These are phyloP conservation scores for Filosporella fistucella DNA, from an alignment of 495 filamentous ascomycete species.

Conservation along the genomic window DNA sequence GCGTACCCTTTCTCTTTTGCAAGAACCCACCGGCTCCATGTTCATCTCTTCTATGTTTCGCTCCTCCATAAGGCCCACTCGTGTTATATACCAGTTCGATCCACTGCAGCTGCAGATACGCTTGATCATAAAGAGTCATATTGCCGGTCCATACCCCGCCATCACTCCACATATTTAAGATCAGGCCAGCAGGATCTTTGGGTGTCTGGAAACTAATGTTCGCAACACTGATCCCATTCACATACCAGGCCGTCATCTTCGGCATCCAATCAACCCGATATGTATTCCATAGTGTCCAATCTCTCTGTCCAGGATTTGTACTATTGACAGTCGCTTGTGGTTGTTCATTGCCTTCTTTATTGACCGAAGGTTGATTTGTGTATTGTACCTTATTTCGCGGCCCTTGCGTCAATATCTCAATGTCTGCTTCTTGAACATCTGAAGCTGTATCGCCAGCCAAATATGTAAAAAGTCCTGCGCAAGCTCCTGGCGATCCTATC, in stretches of 20 bases:
- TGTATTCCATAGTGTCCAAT: slow-evolving; percentile 65
- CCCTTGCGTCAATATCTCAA: slow-evolving; percentile 68
- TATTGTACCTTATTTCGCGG: slow-evolving; percentile 54
- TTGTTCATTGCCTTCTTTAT: slow-evolving; percentile 38
- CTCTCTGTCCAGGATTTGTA: slow-evolving; percentile 37
- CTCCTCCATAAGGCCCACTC: slow-evolving; percentile 21
- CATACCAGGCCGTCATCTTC: slow-evolving; percentile 59
- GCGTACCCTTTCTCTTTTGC: slow-evolving; percentile 13
- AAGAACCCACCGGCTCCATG: background rate
- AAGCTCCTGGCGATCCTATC: slow-evolving; percentile 50
- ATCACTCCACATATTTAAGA: slow-evolving; percentile 75
- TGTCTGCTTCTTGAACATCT: slow-evolving; percentile 65
- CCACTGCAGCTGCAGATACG: slow-evolving; percentile 68
- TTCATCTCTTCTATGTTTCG: slow-evolving; percentile 3
- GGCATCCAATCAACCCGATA: slow-evolving; percentile 71
- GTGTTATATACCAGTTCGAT: slow-evolving; percentile 70
- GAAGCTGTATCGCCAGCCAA: slow-evolving; percentile 30
- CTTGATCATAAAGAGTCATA: slow-evolving; percentile 53
- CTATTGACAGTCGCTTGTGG: slow-evolving; percentile 39
- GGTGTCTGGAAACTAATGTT: slow-evolving; percentile 61
- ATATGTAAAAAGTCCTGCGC: slow-evolving; percentile 71
- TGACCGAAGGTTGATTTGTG: slow-evolving; percentile 64
- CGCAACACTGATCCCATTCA: slow-evolving; percentile 52
- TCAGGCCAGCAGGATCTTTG: slow-evolving; percentile 50
- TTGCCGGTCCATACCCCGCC: slow-evolving; percentile 71